Percentiles rank a stretch among this genome's conserved stretches.
Evolutionary conservation across 768 basidiomycete species (phyloP).

Genomic region (Rhizopogon vesiculosus): DNA sequence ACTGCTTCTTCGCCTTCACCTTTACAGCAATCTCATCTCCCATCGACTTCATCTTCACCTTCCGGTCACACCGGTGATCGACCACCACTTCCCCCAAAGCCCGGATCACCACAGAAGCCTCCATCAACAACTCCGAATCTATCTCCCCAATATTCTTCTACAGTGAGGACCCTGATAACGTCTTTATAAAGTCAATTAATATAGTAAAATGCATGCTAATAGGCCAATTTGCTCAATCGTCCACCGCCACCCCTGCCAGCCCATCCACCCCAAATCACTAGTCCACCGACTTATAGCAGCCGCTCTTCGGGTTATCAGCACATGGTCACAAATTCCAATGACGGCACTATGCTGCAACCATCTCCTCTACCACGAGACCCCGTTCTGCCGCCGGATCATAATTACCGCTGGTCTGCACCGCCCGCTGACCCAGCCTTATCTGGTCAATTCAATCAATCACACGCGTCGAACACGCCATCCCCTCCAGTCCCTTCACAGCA

Average conservation of each 20-base stretch:
- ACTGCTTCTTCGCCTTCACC: constrained; percentile 14
- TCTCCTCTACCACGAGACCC: constrained; percentile 15
- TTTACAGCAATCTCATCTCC: constrained; percentile 15
- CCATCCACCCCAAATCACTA: constrained; percentile 8
- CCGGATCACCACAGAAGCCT: constrained; percentile 20
- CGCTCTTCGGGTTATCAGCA: constrained; percentile 9
- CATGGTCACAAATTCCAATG: constrained; percentile 9
- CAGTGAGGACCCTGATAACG: not conserved
- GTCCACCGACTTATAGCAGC: not conserved
- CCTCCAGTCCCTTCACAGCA: constrained; percentile 20
- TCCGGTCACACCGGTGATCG: constrained; percentile 21
- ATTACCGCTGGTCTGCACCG: constrained; percentile 23
- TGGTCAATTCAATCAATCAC: constrained; percentile 22
- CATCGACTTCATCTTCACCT: constrained; percentile 14
- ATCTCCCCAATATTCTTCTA: constrained; percentile 8
- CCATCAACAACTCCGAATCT: constrained; percentile 5
- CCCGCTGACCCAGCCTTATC: constrained; percentile 21
- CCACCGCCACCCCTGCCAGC: constrained; percentile 32
- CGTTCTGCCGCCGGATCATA: constrained; percentile 18
- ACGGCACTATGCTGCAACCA: constrained; percentile 17
- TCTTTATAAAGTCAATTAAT: not conserved
- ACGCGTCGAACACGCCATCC: constrained; percentile 12
- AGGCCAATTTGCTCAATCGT: constrained; percentile 24
- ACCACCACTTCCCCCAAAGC: constrained; percentile 37
- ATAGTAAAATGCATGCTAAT: not conserved